A percentile compares a stretch with the other conserved stretches of the same genome.
phyloP scores from a whole-genome alignment of 2,329 filamentous ascomycete species.

The Phialophora macrospora region DNA sequence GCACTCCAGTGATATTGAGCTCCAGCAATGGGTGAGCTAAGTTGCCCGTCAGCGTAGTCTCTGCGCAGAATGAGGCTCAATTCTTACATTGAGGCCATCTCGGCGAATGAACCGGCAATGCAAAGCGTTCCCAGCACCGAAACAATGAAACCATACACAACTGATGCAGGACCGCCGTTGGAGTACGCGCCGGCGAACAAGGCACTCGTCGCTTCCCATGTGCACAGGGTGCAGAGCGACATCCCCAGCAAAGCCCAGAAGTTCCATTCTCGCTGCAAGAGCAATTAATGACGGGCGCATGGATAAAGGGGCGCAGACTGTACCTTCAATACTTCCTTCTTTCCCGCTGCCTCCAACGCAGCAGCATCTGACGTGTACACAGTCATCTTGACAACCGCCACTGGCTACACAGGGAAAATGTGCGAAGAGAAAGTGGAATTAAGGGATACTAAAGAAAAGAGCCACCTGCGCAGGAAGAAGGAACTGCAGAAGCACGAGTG shows the following conservation, averaged over 20 bases:
- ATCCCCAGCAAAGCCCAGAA: conserved; percentile 33
- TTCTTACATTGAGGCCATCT: conserved; percentile 48
- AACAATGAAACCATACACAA: conserved; percentile 36
- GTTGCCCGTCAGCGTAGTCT: neutral
- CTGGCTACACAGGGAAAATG: neutral
- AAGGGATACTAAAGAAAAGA: conserved; percentile 2
- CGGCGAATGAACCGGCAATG: conserved; percentile 48
- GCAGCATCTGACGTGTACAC: conserved; percentile 31
- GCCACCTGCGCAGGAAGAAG: neutral
- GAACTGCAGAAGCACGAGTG: conserved; percentile 6
- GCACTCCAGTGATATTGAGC: conserved; percentile 51
- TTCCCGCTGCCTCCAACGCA: conserved; percentile 32
- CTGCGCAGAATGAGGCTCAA: neutral
- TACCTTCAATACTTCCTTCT: conserved; percentile 35
- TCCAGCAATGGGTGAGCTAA: conserved; percentile 46
- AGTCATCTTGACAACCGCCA: conserved; percentile 20
- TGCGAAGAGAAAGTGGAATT: neutral
- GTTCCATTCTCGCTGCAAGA: conserved; percentile 33
- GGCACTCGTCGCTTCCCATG: conserved; percentile 37
- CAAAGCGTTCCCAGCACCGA: conserved; percentile 45
- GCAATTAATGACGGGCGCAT: conserved; percentile 11
- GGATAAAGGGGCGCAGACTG: neutral
- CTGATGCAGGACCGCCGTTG: conserved; percentile 37
- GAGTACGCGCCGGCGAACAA: conserved; percentile 35
- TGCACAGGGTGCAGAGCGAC: conserved; percentile 38